Base-by-base conservation (phyloP, 352 stramenopile species). In the Pythium sp. region DNA sequence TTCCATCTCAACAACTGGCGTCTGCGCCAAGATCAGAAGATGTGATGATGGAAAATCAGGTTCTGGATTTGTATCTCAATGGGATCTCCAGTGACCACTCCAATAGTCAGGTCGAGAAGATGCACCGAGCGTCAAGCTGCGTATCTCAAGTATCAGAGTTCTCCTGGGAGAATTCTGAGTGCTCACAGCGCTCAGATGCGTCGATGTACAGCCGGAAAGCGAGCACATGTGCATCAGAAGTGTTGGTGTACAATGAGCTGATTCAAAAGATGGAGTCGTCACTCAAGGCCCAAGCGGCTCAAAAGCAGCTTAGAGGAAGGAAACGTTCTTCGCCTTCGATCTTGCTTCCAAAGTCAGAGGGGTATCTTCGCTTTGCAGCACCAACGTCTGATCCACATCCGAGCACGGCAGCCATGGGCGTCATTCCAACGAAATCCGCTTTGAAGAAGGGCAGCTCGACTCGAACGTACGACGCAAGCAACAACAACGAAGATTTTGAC, bases 191-290 rank as follows among this genome's bases (percentile, higher is more conserved):
- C 24, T 79, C 73, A 0, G 70, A 73, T 3, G 65, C 57, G n/a
- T 86, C 78, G 3, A 73, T 82, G 54, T 70, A 70, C 47, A 87
- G 79, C 66, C 76, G 78, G 2, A 67, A 84, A 18, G 72, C 75
- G 20, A 89, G 80, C 62, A 89, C 77, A 11, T 86, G 80, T 47
- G 78, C 67, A 9, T 87, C 79, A n/a, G 82, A 91, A 46, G 76
- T 87, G 11, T 62, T 88, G 43, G 73, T 70, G 1, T 91, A 88
- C 68, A 91, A 89, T 58, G 79, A 87, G 36, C 76, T 82, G 38
- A 91, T 91, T 65, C 81, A 84, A 60, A 72, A 86, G 28, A 81
- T 91, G 76, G 82, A 91, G 63, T 74, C 62, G 46, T 70, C 68
- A 22, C 51, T 73, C 22, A n/a, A 56, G 5, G 49, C 57, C 0